phyloP scores from a whole-genome alignment of 2,329 filamentous ascomycete genomes.

The Aspergillus ruber region DNA sequence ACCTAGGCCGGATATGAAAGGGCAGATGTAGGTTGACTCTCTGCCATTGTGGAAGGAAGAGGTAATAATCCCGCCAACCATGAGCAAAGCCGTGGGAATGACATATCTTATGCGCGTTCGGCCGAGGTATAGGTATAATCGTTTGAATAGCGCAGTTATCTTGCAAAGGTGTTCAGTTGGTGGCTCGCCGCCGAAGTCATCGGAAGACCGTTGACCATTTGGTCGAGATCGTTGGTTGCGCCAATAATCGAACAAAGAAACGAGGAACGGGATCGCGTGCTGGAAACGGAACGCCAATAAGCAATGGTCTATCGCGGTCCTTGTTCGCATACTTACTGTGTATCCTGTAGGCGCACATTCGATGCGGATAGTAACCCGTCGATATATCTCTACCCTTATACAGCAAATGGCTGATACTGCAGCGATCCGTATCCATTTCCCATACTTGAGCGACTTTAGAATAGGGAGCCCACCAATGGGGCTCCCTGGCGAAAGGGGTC shows the following conservation, averaged over 20 bases:
- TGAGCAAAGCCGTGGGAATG: slow-evolving; percentile 31
- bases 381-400: slow-evolving; percentile 34
- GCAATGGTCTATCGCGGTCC: neutral
- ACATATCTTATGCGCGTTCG: slow-evolving; percentile 33
- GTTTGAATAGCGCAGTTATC: slow-evolving; percentile 22
- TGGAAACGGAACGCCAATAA: slow-evolving; percentile 14
- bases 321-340: slow-evolving; percentile 20
- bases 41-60: slow-evolving; percentile 29
- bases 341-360: slow-evolving; percentile 38
- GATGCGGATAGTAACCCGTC: slow-evolving; percentile 33
- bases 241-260: slow-evolving; percentile 38
- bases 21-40: slow-evolving; percentile 46
- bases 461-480: slow-evolving; percentile 3
- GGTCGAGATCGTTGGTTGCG: slow-evolving; percentile 21
- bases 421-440: slow-evolving; percentile 18
- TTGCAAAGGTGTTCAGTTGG: slow-evolving; percentile 11
- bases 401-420: slow-evolving; percentile 19
- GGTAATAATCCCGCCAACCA: slow-evolving; percentile 33
- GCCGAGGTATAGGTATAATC: slow-evolving; percentile 23
- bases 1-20: slow-evolving; percentile 29
- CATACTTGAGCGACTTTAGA: slow-evolving; percentile 6
- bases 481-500: slow-evolving; percentile 4
- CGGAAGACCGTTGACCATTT: slow-evolving; percentile 11
- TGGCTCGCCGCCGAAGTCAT: slow-evolving; percentile 8
- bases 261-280: slow-evolving; percentile 35